Evolutionary conservation across 495 filamentous ascomycete species (phyloP), one percentile per base, ranked within the genome.

Genomic region (Xylaria acuta): DNA sequence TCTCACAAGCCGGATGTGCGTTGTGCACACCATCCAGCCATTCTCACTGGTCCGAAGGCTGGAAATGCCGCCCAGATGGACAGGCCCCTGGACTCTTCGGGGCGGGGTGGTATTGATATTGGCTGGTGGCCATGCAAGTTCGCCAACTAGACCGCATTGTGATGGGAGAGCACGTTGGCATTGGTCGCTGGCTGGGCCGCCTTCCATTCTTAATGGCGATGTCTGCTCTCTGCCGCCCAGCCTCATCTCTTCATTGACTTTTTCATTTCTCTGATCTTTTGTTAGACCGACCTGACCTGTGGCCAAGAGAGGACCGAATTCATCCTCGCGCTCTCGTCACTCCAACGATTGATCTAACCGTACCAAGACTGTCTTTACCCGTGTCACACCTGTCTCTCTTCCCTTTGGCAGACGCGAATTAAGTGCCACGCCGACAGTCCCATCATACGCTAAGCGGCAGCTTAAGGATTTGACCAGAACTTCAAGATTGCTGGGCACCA

Each of bases 11-110:
- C 53, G 71, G 70, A 73, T 73, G 77, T 76, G 75, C 75, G 71
- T 75, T 65, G 75, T 77, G 77, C 77, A 77, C 77, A 75, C 73
- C 71, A 53, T 74, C 67, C 67, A 64, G 75, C 72, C 71, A 63
- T 75, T 67, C 73, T 76, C 69, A 79, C 72, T 79, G 77, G 77
- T 43, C 75, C 66, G 69, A 45, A 53, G 74, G 54, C 69, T 72
- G 67, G 62, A 75, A 75, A 77, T 76, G 74, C 58, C 77, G 77
- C 75, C 77, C 75, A 70, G 53, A 69, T 72, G 68, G 73, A 38
- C 59, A 72, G 49, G 73, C 63, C 75, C 75, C 76, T 72, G 71
- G 54, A 27, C 20, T 25, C 47, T 65, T 71, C 68, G 58, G 72
- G 66, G 74, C 70, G 76, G 77, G 77, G 73, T 69, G 77, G 43